Conservation (phyloP, 768 basidiomycete species). For the Leccinum variicolor region DNA sequence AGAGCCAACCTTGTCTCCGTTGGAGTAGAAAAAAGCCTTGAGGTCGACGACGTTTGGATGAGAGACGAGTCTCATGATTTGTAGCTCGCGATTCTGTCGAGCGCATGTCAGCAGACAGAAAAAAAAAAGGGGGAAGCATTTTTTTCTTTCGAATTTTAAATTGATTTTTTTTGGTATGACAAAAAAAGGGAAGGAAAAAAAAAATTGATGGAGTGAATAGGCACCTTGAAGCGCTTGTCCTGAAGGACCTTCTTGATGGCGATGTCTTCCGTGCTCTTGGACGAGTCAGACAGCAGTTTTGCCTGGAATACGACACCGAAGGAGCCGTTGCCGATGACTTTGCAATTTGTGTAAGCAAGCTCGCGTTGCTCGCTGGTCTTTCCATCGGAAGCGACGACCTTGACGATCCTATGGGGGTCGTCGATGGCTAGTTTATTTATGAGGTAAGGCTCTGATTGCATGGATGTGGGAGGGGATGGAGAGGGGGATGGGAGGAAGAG, state of each 20-base stretch:
- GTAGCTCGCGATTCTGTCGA: slow-evolving; percentile 92
- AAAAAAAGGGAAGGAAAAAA: slow-evolving; percentile 11
- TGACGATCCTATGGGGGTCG: slow-evolving; percentile 95
- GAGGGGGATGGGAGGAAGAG: slow-evolving; percentile 34
- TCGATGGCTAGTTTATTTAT: slow-evolving; percentile 62
- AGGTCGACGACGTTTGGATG: slow-evolving; percentile 99
- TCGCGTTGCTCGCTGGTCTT: slow-evolving; percentile 86
- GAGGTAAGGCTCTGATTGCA: slow-evolving; percentile 25
- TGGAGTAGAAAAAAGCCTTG: slow-evolving; percentile 98
- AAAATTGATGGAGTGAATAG: slow-evolving; percentile 21
- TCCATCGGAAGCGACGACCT: slow-evolving; percentile 92
- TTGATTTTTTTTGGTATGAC: neutral
- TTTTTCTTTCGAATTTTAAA: neutral
- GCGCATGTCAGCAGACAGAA: slow-evolving; percentile 10
- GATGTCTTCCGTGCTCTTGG: slow-evolving; percentile 76
- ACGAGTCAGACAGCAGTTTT: slow-evolving; percentile 65
- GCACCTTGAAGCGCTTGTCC: slow-evolving; percentile 99
- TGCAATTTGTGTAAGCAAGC: slow-evolving; percentile 94
- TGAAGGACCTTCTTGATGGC: slow-evolving; percentile 99
- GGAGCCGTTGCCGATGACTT: slow-evolving; percentile 97
- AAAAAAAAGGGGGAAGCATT: neutral
- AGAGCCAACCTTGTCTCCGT: slow-evolving; percentile 89
- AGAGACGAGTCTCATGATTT: slow-evolving; percentile 96
- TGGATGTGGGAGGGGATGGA: slow-evolving; percentile 14
- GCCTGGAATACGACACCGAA: slow-evolving; percentile 99